Base-by-base conservation (phyloP, 345 rosid species). In the Eucalyptus decipiens region DNA sequence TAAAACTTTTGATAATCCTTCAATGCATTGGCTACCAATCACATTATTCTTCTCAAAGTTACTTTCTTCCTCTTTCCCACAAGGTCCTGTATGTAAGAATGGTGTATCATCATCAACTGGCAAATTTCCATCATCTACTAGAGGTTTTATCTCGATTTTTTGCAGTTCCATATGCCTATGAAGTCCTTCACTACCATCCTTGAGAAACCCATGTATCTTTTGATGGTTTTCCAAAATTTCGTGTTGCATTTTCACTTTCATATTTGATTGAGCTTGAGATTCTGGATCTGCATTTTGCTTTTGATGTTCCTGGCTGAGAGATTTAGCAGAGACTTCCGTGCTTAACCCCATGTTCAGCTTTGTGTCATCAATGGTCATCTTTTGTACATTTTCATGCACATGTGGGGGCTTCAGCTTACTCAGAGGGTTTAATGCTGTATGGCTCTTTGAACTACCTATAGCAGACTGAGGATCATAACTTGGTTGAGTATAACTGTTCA, bases 401-500 rank as follows among this genome's bases (percentile, higher is more conserved):
- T 69, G 85, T 43, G 91, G 90, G 45, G 92, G 90, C 86, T 89
- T 92, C 91, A 88, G 87, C 87, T 88, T 92, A 88, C 62, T 86
- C 69, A 81, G 42, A 90, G 93, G 87, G 87, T 92, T 95, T 90
- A 87, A 47, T 80, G 91, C 88, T 90, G 88, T 62, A 88, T 83
- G 86, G 86, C 88, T 92, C 88, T 56, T 88, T 52, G 89, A 80
- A 86, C 67, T 92, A 86, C 92, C 91, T 89, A 89, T 85, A 69
- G 89, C 90, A 88, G 95, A 91, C 54, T 88, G 89, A 6, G 88
- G 89, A 87, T 87, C 86, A 90, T 81, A 90, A 87, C 87, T n/a
- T 47, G 88, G 34, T 91, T 94, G 94, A 58, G 89, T 89, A 67
- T 92, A 90, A 88, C 90, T 95, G 62, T 91, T 93, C 49, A 88